Percentiles rank a stretch among this genome's conserved stretches.
Conservation (phyloP, 371 early-diverging fungal species). For the Mortierella sp. region DNA sequence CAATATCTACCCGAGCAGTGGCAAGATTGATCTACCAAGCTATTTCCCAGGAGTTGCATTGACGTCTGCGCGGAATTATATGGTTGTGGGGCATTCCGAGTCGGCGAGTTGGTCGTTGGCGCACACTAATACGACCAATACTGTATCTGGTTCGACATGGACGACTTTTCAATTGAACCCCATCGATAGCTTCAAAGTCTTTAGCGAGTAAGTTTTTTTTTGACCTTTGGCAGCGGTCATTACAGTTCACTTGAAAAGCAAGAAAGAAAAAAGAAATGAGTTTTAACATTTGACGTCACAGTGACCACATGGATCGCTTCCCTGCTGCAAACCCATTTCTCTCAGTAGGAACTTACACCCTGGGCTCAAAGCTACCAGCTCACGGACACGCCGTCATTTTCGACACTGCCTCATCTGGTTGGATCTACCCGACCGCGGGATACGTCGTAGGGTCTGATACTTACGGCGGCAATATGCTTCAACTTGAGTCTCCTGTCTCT, state of each 20-base stretch:
- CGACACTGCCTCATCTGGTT: background rate
- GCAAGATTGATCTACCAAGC: background rate
- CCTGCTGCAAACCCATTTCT: background rate
- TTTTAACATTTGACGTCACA: background rate
- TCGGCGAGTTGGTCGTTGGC: conserved; percentile 3
- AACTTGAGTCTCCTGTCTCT: background rate
- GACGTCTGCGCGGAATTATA: background rate
- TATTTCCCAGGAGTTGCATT: background rate
- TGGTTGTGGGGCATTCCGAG: background rate
- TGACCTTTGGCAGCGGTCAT: background rate
- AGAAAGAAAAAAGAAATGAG: background rate
- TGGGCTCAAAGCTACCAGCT: background rate
- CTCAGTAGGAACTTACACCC: background rate
- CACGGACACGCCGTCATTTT: background rate
- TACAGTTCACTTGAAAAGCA: background rate
- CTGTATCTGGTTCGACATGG: background rate
- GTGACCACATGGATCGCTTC: background rate
- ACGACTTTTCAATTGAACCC: background rate
- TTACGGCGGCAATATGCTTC: background rate
- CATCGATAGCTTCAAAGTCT: background rate
- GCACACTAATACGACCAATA: background rate
- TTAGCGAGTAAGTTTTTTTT: background rate
- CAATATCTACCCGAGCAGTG: background rate
- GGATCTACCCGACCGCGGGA: background rate
- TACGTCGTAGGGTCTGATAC: background rate